Base-by-base conservation (phyloP, 2,329 filamentous ascomycete genomes). In the Hymenoscyphus occultus region DNA sequence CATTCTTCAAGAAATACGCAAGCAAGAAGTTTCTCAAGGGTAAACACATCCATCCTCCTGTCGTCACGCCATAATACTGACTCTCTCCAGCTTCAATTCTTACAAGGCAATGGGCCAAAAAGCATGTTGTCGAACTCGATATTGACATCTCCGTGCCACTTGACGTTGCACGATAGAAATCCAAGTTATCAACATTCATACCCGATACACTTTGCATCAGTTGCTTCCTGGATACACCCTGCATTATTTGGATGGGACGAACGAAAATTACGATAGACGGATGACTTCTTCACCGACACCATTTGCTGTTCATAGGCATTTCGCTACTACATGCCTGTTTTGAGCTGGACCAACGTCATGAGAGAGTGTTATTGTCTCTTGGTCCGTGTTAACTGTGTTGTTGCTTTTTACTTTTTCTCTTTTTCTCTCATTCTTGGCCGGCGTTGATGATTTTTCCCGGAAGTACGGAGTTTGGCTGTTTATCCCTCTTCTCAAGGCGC, bases 11-110 rank as follows among this genome's bases (percentile, higher is more conserved):
- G 86, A 99, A 99, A 80, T 99, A 99, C 78, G 95, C 95, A 64
- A 96, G 92, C 86, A 99, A 98, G 84, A 97, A 97, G 81, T 99
- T 98, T 81, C 82, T 98, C 74, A 99, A 99, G 83, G 93, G 94
- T 97, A 87, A 80, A 84, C 73, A 64, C 59, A 19, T 6, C 22
- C 31, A 28, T 16, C 40, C 22, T 32, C 19, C 58, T 40, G 32
- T 35, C 10, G 2, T 61, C 32, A 61, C 67, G 61, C 7, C 40
- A 32, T 51, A 72, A 76, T 28, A 76, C 76, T 66, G 63, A 70
- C 62, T 51, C 42, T 28, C 10, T 59, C 67, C 62, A 97, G 93
- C 93, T 72, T 97, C 94, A 32, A 93, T 98, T 73, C 84, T 96
- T 67, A 91, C 93, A 42, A 91, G 94, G 73, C 87, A 91, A 75